Evolutionary conservation across 495 filamentous ascomycete genomes (phyloP).

Genomic region (Hypomontagnella submonticulosa): DNA sequence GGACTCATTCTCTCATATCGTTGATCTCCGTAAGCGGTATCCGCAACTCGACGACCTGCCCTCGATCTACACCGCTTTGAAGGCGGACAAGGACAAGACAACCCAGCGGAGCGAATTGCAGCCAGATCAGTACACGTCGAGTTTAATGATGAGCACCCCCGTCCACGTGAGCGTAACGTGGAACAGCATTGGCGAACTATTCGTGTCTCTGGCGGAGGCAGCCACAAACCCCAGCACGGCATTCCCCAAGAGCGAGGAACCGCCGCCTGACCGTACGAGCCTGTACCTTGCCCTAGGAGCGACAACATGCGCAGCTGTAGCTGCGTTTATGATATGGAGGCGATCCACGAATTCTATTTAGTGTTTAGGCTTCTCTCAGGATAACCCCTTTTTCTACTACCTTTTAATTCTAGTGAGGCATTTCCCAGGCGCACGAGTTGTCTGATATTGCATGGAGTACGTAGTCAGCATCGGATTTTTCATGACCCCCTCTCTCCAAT

Average conservation of each 20-base stretch:
- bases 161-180: constrained; percentile 94
- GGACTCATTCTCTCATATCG: constrained; percentile 91
- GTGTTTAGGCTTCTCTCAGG: constrained; percentile 16
- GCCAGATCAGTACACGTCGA: constrained; percentile 89
- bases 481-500: constrained; percentile 13
- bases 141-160: constrained; percentile 83
- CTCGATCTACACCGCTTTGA: constrained; percentile 88
- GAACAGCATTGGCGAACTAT: constrained; percentile 89
- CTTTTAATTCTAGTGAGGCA: constrained; percentile 30
- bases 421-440: constrained; percentile 21
- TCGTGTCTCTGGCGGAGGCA: constrained; percentile 86
- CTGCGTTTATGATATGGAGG: constrained; percentile 77
- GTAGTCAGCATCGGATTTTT: constrained; percentile 22
- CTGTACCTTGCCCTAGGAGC: constrained; percentile 88
- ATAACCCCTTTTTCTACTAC: constrained; percentile 13
- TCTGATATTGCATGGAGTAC: constrained; percentile 17
- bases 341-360: constrained; percentile 57
- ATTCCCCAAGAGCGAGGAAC: constrained; percentile 87
- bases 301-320: constrained; percentile 81
- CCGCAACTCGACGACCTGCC: constrained; percentile 88
- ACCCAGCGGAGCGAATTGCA: constrained; percentile 91
- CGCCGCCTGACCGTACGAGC: constrained; percentile 80
- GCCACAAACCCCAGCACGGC: constrained; percentile 88
- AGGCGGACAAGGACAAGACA: constrained; percentile 93
- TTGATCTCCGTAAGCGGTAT: constrained; percentile 78